phyloP scores from a whole-genome alignment of 305 asterid genomes.

The Rubia peregrina region DNA sequence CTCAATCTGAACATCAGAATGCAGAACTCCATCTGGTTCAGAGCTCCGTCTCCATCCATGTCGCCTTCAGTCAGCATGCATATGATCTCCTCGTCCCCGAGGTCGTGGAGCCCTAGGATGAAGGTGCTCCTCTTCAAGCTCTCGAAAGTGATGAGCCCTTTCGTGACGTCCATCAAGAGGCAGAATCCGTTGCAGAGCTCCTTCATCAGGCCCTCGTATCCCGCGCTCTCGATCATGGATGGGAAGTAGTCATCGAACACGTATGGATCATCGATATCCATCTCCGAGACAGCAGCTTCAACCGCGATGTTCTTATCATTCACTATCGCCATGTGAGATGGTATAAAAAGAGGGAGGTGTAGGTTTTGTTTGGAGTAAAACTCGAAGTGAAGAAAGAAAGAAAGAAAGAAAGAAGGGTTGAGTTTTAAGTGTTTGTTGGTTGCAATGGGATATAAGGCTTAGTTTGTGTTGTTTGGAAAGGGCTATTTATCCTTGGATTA shows the following conservation, averaged over 20 bases:
- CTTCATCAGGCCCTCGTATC: constrained; percentile 27
- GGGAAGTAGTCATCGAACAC: constrained; percentile 32
- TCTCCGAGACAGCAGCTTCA: background rate
- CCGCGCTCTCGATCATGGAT: constrained; percentile 29
- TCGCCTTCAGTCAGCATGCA: constrained; percentile 34
- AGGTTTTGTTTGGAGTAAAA: background rate
- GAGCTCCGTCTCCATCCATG: constrained; percentile 33
- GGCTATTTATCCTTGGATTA: constrained; percentile 4
- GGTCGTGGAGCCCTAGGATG: constrained; percentile 26
- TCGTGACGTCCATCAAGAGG: constrained; percentile 27
- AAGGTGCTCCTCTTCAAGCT: constrained; percentile 32
- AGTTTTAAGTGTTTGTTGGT: background rate
- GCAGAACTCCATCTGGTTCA: constrained; percentile 32
- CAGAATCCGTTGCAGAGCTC: constrained; percentile 27
- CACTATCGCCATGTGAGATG: background rate
- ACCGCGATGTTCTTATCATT: background rate
- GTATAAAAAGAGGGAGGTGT: background rate
- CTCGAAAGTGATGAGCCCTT: constrained; percentile 32
- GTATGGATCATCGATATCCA: constrained; percentile 18
- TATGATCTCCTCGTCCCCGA: constrained; percentile 26
- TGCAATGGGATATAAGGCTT: background rate
- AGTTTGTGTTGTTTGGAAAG: constrained; percentile 6
- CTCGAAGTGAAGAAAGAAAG: background rate
- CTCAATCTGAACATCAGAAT: constrained; percentile 33
- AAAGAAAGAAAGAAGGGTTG: background rate